Conservation (phyloP, 2,329 filamentous ascomycete genomes). For the Aureobasidium sp. region DNA sequence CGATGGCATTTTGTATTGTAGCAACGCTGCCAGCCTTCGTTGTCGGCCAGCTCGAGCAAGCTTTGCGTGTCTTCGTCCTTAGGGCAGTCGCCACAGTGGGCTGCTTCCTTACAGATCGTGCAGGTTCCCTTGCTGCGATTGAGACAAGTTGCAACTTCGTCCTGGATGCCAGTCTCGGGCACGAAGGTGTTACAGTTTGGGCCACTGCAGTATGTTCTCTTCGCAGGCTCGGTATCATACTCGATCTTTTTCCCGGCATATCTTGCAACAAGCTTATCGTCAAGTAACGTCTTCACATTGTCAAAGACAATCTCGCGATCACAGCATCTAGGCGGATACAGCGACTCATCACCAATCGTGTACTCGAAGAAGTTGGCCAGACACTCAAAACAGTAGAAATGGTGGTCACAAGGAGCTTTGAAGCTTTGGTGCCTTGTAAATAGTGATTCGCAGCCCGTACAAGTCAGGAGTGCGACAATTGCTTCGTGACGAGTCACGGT, state of each 20-base stretch:
- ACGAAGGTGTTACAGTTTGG: background rate
- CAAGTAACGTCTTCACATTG: background rate
- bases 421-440: background rate
- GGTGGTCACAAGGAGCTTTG: background rate
- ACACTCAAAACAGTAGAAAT: background rate
- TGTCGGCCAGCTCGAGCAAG: background rate
- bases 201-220: background rate
- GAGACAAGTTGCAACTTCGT: background rate
- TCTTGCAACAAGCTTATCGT: background rate
- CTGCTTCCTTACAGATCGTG: background rate
- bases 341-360: background rate
- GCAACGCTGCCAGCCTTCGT: background rate
- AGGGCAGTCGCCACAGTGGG: background rate
- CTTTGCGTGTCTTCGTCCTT: background rate
- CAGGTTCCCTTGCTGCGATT: background rate
- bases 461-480: background rate
- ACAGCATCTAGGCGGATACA: background rate
- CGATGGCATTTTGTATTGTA: background rate
- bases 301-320: background rate
- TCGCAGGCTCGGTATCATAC: background rate
- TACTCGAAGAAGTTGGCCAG: background rate
- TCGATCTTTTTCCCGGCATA: background rate
- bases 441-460: background rate
- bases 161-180: background rate
- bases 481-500: background rate